phyloP scores from a whole-genome alignment of 1,284 basidiomycete species.

The Phaffia rhodozyma region DNA sequence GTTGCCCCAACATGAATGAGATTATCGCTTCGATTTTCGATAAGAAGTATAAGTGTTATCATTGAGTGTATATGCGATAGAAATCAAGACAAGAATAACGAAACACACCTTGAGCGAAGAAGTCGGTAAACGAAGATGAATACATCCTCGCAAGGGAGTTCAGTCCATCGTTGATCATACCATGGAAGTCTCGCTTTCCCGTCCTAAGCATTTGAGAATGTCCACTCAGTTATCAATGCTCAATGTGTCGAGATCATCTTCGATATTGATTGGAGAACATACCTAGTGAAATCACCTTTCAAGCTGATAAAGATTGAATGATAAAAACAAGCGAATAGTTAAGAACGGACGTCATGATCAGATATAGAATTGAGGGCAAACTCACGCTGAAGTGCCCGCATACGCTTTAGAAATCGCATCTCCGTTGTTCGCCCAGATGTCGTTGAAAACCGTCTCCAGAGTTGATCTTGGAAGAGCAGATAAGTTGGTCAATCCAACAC shows the following conservation, averaged over 20 bases:
- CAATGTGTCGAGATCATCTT: background rate
- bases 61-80: slow-evolving; percentile 3
- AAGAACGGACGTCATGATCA: slow-evolving; percentile 1
- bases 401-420: slow-evolving; percentile 78
- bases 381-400: slow-evolving; percentile 35
- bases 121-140: slow-evolving; percentile 73
- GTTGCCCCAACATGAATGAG: slow-evolving; percentile 80
- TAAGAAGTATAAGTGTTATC: slow-evolving; percentile 1
- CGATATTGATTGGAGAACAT: slow-evolving; percentile 2
- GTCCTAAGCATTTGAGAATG: slow-evolving; percentile 44
- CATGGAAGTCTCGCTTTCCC: slow-evolving; percentile 80
- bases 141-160: slow-evolving; percentile 69
- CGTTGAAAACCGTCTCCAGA: slow-evolving; percentile 72
- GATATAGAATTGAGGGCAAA: background rate
- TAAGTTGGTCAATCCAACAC: slow-evolving; percentile 55
- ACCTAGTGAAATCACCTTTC: slow-evolving; percentile 94
- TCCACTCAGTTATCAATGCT: background rate
- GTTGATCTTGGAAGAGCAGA: slow-evolving; percentile 43
- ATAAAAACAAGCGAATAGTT: slow-evolving; percentile 28
- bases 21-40: slow-evolving; percentile 50
- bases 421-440: slow-evolving; percentile 92
- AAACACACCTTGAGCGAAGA: slow-evolving; percentile 61
- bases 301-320: slow-evolving; percentile 77
- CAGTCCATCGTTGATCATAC: slow-evolving; percentile 83
- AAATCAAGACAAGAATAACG: slow-evolving; percentile 22